A percentile compares a stretch with the other conserved stretches of the same genome.
Conservation (phyloP, 352 stramenopile genomes). For the Globisporangium okanoganense region DNA sequence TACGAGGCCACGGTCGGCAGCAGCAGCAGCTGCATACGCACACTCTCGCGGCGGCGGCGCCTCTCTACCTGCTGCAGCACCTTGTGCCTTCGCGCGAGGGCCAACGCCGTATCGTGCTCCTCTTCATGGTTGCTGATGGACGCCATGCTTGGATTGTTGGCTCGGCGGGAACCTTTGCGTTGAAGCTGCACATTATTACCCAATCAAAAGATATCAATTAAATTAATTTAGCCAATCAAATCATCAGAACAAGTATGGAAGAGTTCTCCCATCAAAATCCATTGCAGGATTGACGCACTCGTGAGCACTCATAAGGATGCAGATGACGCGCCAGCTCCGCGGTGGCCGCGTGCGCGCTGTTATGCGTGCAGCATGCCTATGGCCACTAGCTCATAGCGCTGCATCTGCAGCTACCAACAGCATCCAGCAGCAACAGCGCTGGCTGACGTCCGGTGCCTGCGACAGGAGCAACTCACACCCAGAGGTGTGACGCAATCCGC, state of each 20-base stretch:
- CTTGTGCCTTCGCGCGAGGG: not conserved
- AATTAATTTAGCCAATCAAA: not conserved
- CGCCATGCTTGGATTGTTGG: not conserved
- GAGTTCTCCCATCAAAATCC: not conserved
- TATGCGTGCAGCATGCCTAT: not conserved
- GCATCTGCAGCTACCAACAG: no score
- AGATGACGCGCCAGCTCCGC: slow-evolving; percentile 1
- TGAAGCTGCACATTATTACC: not conserved
- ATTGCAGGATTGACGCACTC: not conserved
- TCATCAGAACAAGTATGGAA: not conserved
- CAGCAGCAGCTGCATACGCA: not conserved
- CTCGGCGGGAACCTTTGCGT: not conserved
- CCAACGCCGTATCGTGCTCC: not conserved
- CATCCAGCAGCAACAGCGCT: not conserved
- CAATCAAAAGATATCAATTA: not conserved
- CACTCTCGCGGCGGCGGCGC: not conserved
- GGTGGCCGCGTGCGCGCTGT: not conserved
- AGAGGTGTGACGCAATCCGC: not conserved
- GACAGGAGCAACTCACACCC: not conserved
- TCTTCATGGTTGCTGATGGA: not conserved
- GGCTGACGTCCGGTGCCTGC: not conserved
- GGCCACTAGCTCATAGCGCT: not conserved
- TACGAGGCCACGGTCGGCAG: not conserved
- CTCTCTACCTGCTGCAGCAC: not conserved
- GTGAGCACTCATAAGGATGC: not conserved